phyloP scores from a whole-genome alignment of 257 asterid genomes.

The Nicotiana undulata region DNA sequence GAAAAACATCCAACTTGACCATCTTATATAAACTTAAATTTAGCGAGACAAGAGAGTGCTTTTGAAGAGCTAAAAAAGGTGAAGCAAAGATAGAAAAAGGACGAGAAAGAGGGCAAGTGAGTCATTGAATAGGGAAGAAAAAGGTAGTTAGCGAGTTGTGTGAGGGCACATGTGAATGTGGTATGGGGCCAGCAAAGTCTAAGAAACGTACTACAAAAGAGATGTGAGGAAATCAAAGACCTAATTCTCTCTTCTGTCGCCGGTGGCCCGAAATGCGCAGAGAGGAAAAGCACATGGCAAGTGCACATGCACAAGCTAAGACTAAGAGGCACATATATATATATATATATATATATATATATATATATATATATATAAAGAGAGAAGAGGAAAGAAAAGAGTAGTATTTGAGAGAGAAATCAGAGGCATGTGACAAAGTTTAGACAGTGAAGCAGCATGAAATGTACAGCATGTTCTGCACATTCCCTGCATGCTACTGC shows the following conservation, averaged over 20 bases:
- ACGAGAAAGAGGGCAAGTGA: conserved; percentile 13
- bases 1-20: no score
- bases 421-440: conserved; percentile 51
- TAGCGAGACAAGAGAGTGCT: conserved; percentile 19
- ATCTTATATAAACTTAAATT: conserved; percentile 14
- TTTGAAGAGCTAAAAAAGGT: conserved; percentile 10
- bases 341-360: no score
- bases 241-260: neutral
- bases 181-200: conserved; percentile 42
- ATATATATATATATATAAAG: neutral
- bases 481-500: conserved; percentile 77
- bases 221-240: conserved; percentile 2
- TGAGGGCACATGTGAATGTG: conserved; percentile 55
- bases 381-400: conserved; percentile 6
- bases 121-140: conserved; percentile 15
- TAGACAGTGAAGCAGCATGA: conserved; percentile 67
- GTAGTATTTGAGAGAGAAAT: conserved; percentile 16
- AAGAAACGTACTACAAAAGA: neutral
- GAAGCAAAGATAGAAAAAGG: neutral
- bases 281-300: neutral
- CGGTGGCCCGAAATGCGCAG: neutral
- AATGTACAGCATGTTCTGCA: conserved; percentile 90
- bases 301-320: conserved; percentile 12
- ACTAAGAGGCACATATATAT: neutral
- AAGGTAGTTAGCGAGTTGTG: conserved; percentile 15